Evolutionary conservation across 2,329 filamentous ascomycete species (phyloP).

Genomic region (Apiospora marii): DNA sequence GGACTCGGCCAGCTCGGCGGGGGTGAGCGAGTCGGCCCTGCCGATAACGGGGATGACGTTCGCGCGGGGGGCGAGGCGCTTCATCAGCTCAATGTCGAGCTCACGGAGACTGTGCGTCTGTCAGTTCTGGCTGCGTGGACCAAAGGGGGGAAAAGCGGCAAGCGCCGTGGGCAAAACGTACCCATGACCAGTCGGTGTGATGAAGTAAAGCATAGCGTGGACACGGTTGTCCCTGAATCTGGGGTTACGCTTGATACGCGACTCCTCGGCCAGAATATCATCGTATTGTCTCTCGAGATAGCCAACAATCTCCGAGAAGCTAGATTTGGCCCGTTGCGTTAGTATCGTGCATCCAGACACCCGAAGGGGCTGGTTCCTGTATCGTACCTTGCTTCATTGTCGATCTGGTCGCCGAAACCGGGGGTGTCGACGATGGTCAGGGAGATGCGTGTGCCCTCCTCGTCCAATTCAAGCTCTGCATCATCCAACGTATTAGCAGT

Average conservation of each 20-base stretch:
- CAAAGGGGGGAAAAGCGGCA: background rate
- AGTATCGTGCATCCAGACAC: slow-evolving; percentile 22
- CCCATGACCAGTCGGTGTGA: slow-evolving; percentile 97
- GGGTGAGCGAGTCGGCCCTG: slow-evolving; percentile 96
- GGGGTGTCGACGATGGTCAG: slow-evolving; percentile 98
- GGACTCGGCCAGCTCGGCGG: slow-evolving; percentile 94
- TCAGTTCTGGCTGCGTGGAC: background rate
- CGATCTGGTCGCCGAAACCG: slow-evolving; percentile 97
- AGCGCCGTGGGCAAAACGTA: slow-evolving; percentile 48
- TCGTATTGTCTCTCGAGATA: slow-evolving; percentile 99
- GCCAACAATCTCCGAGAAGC: slow-evolving; percentile 96
- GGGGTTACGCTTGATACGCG: slow-evolving; percentile 99
- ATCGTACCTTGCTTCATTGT: slow-evolving; percentile 93
- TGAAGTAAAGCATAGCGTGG: slow-evolving; percentile 98
- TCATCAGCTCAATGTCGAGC: slow-evolving; percentile 99
- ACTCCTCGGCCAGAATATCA: slow-evolving; percentile 98
- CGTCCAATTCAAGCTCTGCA: slow-evolving; percentile 90
- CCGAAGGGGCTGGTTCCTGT: slow-evolving; percentile 6
- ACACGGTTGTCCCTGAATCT: slow-evolving; percentile 99
- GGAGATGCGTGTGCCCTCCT: slow-evolving; percentile 97
- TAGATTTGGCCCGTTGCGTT: slow-evolving; percentile 46
- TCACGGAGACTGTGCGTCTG: slow-evolving; percentile 78
- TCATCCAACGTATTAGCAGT: slow-evolving; percentile 32
- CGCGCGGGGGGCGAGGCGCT: slow-evolving; percentile 95
- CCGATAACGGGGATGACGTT: slow-evolving; percentile 99